These are phyloP conservation scores for Eremochloa ophiuroides DNA, from an alignment of 176 grass and related monocot species.

Conservation along the genomic window DNA sequence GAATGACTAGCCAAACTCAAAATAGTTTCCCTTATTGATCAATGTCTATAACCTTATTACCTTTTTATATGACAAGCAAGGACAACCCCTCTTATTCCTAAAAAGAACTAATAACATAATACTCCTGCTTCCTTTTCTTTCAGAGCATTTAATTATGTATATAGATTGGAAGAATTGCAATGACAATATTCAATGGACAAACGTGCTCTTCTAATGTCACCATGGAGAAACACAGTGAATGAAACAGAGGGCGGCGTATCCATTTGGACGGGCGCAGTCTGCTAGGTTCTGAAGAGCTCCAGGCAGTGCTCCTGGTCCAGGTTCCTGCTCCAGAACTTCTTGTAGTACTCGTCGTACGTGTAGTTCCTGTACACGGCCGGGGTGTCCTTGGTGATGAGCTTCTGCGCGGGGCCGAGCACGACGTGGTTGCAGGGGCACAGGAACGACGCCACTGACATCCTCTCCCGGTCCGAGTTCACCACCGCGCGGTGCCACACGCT, in stretches of 20 bases:
- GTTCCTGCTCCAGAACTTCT: conserved; percentile 83
- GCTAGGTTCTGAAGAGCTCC: conserved; percentile 59
- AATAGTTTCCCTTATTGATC: too few species aligned
- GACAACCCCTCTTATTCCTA: too few species aligned
- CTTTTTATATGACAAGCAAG: too few species aligned
- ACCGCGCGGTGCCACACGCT: conserved; percentile 85
- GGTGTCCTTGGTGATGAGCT: conserved; percentile 45
- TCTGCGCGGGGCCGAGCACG: conserved; percentile 51
- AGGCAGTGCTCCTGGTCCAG: conserved; percentile 78
- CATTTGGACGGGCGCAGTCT: not conserved
- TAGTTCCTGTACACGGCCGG: conserved; percentile 60
- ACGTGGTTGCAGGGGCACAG: conserved; percentile 68
- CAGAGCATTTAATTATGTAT: too few species aligned
- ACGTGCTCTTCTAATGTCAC: not conserved
- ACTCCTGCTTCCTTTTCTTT: too few species aligned
- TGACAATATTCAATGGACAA: too few species aligned
- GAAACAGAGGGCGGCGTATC: not conserved
- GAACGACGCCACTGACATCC: conserved; percentile 82
- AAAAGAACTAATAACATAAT: too few species aligned
- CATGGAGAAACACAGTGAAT: not conserved
- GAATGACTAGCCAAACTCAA: too few species aligned
- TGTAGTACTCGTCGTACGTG: conserved; percentile 87
- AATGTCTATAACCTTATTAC: too few species aligned
- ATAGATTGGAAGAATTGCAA: too few species aligned
- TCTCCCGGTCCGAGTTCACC: conserved; percentile 57